Percentiles rank a stretch among this genome's conserved stretches.
Evolutionary conservation across 768 basidiomycete genomes (phyloP).

Genomic region (Brasilioporus rufonigricans): DNA sequence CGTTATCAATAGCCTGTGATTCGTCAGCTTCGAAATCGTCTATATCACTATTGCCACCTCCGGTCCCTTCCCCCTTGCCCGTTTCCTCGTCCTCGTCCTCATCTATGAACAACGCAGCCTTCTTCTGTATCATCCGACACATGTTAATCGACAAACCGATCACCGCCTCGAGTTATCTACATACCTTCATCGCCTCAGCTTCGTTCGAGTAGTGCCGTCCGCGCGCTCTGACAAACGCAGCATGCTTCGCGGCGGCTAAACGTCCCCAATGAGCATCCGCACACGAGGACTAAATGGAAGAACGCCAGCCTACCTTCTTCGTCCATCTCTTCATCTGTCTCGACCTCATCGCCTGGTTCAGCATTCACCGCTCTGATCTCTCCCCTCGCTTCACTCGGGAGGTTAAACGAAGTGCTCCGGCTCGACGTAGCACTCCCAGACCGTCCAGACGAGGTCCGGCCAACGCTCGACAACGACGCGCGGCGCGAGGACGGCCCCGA

Average conservation of each 20-base stretch:
- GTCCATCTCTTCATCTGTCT: conserved; percentile 78
- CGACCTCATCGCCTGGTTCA: conserved; percentile 51
- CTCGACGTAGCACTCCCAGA: conserved; percentile 66
- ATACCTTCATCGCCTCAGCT: conserved; percentile 89
- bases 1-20: neutral
- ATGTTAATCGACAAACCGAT: neutral
- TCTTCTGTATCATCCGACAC: conserved; percentile 51
- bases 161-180: conserved; percentile 1
- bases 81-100: conserved; percentile 50
- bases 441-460: conserved; percentile 51
- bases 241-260: conserved; percentile 77
- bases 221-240: conserved; percentile 75
- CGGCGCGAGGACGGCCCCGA: conserved; percentile 73
- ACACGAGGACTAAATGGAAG: no score
- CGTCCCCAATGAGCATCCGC: neutral
- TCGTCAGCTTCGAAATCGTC: neutral
- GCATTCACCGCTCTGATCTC: conserved; percentile 48
- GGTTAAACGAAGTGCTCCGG: conserved; percentile 80
- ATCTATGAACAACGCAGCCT: conserved; percentile 60
- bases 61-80: neutral
- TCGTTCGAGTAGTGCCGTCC: conserved; percentile 89
- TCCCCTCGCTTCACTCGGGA: conserved; percentile 66
- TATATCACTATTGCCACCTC: conserved; percentile 17
- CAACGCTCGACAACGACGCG: conserved; percentile 68
- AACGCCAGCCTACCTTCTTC: conserved; percentile 82